Evolutionary conservation across 129 eudicot species (phyloP), one percentile per base, ranked within the genome.

Genomic region (Erigeron canadensis): DNA sequence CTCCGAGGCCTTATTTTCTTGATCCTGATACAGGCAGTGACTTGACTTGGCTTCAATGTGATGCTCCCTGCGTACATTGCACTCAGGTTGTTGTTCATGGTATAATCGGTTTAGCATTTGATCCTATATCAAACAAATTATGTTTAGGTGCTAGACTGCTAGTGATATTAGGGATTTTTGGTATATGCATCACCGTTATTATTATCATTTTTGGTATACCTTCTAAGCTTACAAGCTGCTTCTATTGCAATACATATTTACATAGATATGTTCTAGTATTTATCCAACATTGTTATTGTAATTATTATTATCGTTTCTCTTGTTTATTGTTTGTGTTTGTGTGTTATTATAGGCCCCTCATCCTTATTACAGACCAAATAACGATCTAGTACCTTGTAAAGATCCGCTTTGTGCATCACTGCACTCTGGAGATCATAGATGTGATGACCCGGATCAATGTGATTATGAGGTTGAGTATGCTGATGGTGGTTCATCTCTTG

Each of bases 11-110:
- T 4, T 89, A 83, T 73, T 89, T 85, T 73, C 87, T 94, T 65
- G 98, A 94, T 87, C 98, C 98, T 2, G 98, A 94, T 65, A 89
- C 96, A 0, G 98, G 96, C 48, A 89, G 97, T 40, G 98, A 94
- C 65, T 90, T 94, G 18, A 94, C 98, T 10, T 94, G 98, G 98
- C 93, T 94, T 63, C 98, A 94, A 66, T 94, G 98, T 69, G 95
- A 94, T 73, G 98, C 95, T 23, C 98, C 98, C 1, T 89, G 98
- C 75, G 88, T 82, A 21, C 89, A 75, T 58, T 94, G 98, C 67
- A 87, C 96, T 53, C 77, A 80, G 92, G 97, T 94, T 81, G 68
- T 73, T 73, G 4, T 65, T 76, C 54, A 72, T 82, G 73, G 46
- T 56, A 75, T 80, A 57, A 44, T 63, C 15, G 44, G 63, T 68